Conservation (phyloP, 176 grass and related monocot species). For the Rhynchospora tenuis region DNA sequence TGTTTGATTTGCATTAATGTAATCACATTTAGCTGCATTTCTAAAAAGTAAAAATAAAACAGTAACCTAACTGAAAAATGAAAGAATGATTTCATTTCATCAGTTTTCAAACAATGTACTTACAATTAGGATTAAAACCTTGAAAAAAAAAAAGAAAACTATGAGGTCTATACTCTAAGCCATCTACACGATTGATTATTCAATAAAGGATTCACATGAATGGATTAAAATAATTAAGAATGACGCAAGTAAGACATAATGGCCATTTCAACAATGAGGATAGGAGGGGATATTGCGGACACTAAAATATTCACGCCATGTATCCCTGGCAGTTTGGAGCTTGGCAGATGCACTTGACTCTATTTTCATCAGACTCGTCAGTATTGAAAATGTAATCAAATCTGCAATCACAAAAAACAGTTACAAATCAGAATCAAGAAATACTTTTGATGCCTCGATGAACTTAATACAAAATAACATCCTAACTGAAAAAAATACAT, state of each 20-base stretch:
- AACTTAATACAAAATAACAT: background rate
- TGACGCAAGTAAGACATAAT: background rate
- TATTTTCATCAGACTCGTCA: constrained; percentile 71
- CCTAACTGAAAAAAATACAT: constrained; percentile 28
- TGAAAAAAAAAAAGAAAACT: background rate
- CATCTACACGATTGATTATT: background rate
- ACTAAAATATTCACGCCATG: constrained; percentile 30
- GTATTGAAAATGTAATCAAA: constrained; percentile 90
- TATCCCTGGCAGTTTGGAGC: constrained; percentile 76
- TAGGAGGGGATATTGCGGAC: background rate
- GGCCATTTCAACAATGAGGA: background rate
- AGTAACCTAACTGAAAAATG: background rate
- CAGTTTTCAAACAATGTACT: background rate
- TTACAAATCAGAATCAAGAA: background rate
- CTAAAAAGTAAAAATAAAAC: background rate
- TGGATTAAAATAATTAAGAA: background rate
- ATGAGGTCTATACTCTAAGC: background rate
- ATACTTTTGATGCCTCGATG: background rate
- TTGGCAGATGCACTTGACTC: constrained; percentile 75
- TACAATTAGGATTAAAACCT: background rate
- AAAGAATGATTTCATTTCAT: background rate
- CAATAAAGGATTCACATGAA: background rate
- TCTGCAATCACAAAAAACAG: constrained; percentile 15
- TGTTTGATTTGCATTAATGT: background rate
- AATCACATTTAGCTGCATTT: background rate